Evolutionary conservation across 2,329 filamentous ascomycete species (phyloP), one percentile per base, ranked within the genome.

Genomic region (Fusarium solani-melongenae): DNA sequence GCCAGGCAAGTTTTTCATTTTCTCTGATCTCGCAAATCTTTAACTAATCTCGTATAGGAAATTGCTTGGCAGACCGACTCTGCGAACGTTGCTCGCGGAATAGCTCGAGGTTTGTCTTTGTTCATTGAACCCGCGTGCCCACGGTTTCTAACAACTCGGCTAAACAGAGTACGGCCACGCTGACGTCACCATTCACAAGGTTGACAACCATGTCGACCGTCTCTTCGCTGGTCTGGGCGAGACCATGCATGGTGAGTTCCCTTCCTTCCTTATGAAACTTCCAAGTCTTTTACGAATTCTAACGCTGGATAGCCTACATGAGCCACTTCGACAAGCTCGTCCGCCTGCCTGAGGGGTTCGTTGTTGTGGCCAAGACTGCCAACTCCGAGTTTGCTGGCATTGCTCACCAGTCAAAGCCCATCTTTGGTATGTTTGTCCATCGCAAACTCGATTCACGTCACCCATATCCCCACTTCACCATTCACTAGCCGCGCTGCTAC

Each of bases 61-160:
- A 89, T 95, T 76, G 93, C 92, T 44, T 94, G 89, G 88, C 88
- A 90, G 70, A 82, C 88, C 69, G 86, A 89, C 79, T 87, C 87
- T 51, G 85, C 89, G 75, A 92, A 92, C 72, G 93, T 95, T 27
- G 68, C 73, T 66, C 71, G 73, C 11, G 78, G 79, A 36, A 70
- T 36, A 17, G 89, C 90, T 75, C 85, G 90, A 62, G 66, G 49
- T 53, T 31, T 53, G 49, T 53, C 10, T 9, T 44, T 22, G 20
- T 22, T 22, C 20, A 44, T 12, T 22, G 20, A 44, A 44, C 11
- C 39, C 20, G 39, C 39, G 15, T 20, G 39, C 20, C 20, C 20
- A 20, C n/a, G 36, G 20, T 22, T 44, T 44, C 39, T 44, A 58
- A 56, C 61, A 38, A 57, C 55, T 36, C 29, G 27, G 15, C 53